Base-by-base conservation (phyloP, 2,329 filamentous ascomycete species). In the Cytospora piceae region DNA sequence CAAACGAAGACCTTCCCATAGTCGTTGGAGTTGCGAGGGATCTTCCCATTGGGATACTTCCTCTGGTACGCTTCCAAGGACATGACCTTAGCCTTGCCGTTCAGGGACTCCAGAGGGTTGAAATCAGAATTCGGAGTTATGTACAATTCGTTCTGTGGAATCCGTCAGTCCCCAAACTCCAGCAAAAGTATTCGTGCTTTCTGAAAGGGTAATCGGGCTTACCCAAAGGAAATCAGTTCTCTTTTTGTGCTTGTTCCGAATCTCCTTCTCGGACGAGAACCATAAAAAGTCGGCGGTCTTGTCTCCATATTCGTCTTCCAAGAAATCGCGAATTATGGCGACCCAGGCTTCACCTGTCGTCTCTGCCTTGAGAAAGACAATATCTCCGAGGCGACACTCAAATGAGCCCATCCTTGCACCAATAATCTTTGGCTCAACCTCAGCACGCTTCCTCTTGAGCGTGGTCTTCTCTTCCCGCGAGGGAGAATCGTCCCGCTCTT, bases 261-360 rank as follows among this genome's bases (percentile, higher is more conserved):
- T 92, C 78, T 98, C 94, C 73, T 90, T 91, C 72, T 96, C 91
- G 0, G 92, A 93, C 0, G 92, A 93, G 75, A 99, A 97, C 95
- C 95, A 99, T 84, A 97, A 90, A 74, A 99, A 95, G 69, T 90
- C 91, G 63, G 91, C 94, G 31, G 89, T 88, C 81, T 93, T 97
- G 53, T 90, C 86, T 4, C 87, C 89, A 15, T 90, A 88, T 24
- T 91, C 88, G 37, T 89, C 86, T 55, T 94, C 88, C 49, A 89
- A 75, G 70, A 99, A 97, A 53, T 92, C 89, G 72, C 90, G 90
- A 61, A 97, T 90, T 68, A 99, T 88, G 39, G 92, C 95, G 3
- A 96, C 91, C 94, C 95, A 99, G 14, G 93, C 91, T 72, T 96
- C 93, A 70, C 92, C 92, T 51, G 87, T 86, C 4, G 92, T 93